phyloP scores from a whole-genome alignment of 2,329 filamentous ascomycete species.

The Metarhizium album region DNA sequence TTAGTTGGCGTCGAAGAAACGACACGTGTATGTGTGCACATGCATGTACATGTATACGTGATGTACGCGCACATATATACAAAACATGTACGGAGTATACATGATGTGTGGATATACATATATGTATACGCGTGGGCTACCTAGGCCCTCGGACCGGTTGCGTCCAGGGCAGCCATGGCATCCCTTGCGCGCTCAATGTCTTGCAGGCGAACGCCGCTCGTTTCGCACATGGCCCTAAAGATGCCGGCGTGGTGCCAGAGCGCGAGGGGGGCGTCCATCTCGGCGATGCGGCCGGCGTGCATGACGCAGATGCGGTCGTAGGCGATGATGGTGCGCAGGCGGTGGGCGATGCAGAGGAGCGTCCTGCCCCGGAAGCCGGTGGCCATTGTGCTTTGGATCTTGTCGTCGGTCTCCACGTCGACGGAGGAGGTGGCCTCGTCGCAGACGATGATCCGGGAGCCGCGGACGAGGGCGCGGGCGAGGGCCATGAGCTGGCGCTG shows the following conservation, averaged over 20 bases:
- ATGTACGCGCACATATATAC: no score
- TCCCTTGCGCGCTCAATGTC: constrained; percentile 38
- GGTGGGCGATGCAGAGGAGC: constrained; percentile 83
- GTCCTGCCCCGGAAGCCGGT: constrained; percentile 78
- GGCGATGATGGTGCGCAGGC: constrained; percentile 80
- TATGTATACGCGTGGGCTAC: background rate
- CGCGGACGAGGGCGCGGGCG: constrained; percentile 77
- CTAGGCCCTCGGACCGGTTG: background rate
- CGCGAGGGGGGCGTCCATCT: constrained; percentile 66
- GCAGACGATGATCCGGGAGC: constrained; percentile 86
- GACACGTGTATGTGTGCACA: no score
- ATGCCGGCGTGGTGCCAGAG: constrained; percentile 69
- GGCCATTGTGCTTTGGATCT: constrained; percentile 85
- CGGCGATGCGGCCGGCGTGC: constrained; percentile 79
- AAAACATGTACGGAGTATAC: no score
- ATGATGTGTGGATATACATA: no score
- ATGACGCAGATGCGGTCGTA: constrained; percentile 97
- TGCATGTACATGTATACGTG: no score
- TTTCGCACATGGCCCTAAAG: constrained; percentile 82
- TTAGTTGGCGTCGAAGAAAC: no score
- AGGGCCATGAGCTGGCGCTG: constrained; percentile 94
- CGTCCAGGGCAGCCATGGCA: constrained; percentile 17
- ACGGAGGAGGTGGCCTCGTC: constrained; percentile 92
- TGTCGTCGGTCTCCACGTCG: constrained; percentile 93
- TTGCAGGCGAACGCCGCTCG: constrained; percentile 60